phyloP scores from a whole-genome alignment of 805 yeast genomes.

The Candida dendrica region DNA sequence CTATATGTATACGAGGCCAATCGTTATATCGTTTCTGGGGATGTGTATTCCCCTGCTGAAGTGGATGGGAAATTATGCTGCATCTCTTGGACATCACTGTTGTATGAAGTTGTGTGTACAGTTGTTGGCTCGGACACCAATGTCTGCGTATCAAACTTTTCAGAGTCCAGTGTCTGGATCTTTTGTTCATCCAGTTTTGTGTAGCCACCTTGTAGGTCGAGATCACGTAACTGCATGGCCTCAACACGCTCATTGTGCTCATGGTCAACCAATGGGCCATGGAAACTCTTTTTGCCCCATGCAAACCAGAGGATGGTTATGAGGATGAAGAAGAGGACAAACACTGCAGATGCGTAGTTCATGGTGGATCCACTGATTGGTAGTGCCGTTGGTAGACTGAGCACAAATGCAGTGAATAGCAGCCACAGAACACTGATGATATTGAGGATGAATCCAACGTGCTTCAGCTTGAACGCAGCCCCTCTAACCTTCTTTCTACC shows the following conservation, averaged over 20 bases:
- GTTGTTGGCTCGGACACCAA: background rate
- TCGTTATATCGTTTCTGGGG: too few species aligned
- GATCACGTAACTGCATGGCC: conserved; percentile 9
- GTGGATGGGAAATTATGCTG: too few species aligned
- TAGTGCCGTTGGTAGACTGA: conserved; percentile 68
- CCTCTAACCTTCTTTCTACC: conserved; percentile 57
- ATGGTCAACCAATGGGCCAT: conserved; percentile 45
- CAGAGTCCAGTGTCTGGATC: conserved; percentile 14
- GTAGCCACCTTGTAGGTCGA: conserved; percentile 5
- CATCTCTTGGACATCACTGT: too few species aligned
- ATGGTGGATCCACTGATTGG: conserved; percentile 36
- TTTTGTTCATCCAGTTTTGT: conserved; percentile 17
- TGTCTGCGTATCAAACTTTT: conserved; percentile 3
- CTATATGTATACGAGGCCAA: too few species aligned
- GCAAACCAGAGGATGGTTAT: conserved; percentile 43
- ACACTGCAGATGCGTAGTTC: conserved; percentile 58
- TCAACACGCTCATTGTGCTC: conserved; percentile 17
- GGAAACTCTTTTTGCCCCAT: conserved; percentile 60
- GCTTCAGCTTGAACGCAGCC: conserved; percentile 56
- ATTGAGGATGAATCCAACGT: conserved; percentile 60
- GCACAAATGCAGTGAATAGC: conserved; percentile 44
- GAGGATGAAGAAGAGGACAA: conserved; percentile 36
- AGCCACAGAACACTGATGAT: conserved; percentile 55
- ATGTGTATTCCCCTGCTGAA: too few species aligned
- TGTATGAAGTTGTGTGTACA: background rate